A percentile compares a stretch with the other conserved stretches of the same genome.
These are phyloP conservation scores for Penicillium sp. DNA, from an alignment of 2,329 filamentous ascomycete species.

Conservation along the genomic window DNA sequence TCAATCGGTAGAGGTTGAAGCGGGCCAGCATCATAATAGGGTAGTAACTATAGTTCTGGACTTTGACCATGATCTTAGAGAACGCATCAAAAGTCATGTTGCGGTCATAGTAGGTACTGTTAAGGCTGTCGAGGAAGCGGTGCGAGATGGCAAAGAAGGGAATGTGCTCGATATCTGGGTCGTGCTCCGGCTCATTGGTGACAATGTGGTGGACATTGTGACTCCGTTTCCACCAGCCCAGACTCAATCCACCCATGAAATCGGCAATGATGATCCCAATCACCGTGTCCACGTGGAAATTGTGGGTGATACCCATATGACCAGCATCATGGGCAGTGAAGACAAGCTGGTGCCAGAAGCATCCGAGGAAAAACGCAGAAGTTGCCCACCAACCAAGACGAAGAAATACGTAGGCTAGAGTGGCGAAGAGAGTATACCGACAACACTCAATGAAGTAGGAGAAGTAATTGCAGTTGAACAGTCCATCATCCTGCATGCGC, in stretches of 20 bases:
- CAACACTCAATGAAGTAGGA: constrained; percentile 73
- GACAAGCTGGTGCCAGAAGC: constrained; percentile 90
- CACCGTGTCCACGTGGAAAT: constrained; percentile 76
- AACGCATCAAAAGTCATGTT: constrained; percentile 74
- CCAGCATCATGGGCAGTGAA: constrained; percentile 94
- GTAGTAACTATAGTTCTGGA: constrained; percentile 83
- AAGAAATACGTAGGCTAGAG: constrained; percentile 61
- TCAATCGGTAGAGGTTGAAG: constrained; percentile 83
- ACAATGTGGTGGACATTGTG: constrained; percentile 98
- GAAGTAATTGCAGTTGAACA: constrained; percentile 82
- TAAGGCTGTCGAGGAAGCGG: constrained; percentile 70
- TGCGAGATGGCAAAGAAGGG: constrained; percentile 87
- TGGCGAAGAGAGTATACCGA: constrained; percentile 70
- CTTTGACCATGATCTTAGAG: constrained; percentile 68
- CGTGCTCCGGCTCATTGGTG: constrained; percentile 92
- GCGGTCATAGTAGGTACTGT: constrained; percentile 80
- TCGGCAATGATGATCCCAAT: constrained; percentile 91
- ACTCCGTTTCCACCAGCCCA: constrained; percentile 96
- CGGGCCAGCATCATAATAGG: constrained; percentile 76
- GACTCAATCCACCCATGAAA: constrained; percentile 81
- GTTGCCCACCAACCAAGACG: constrained; percentile 65
- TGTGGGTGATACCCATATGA: constrained; percentile 96
- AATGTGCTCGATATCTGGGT: constrained; percentile 91
- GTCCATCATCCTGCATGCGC: constrained; percentile 68
- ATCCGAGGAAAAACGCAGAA: constrained; percentile 74